Base-by-base conservation (phyloP, 495 filamentous ascomycete species). In the Viridothelium virens region DNA sequence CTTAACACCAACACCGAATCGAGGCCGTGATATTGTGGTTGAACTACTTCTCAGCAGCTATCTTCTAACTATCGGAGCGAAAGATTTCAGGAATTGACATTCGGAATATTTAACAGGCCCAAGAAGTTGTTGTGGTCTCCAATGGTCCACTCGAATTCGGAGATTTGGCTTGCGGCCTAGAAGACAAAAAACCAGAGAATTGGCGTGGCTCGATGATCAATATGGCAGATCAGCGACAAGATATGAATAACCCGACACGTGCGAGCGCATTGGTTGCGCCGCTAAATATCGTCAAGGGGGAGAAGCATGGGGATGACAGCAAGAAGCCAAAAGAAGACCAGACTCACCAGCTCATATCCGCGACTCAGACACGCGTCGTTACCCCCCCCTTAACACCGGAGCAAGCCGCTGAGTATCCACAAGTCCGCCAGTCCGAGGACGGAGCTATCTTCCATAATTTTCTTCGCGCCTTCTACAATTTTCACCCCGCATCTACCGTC, bases 391-490 rank as follows among this genome's bases (percentile, higher is more conserved):
- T 56, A 63, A 74, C 72, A 5, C 74, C 75, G 5, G 65, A 70
- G 59, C 56, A 67, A 61, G 62, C 67, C 3, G 18, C 7, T 2
- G 62, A 66, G 25, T 10, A n/a, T 11, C 18, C 39, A 1, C 39
- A 66, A 38, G 0, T 31, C 6, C 38, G 46, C 37, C 48, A 53
- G 37, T 39, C 39, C 16, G 47, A 50, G 31, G 25, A 61, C 25
- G 63, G 65, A n/a, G 38, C 65, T 2, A 65, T 91, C 65, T 97
- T 97, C 74, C 91, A 96, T 79, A 94, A 92, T 77, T 99, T 95
- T 71, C 82, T 97, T 33, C 89, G 94, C 69, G 95, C 94, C n/a
- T 95, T 94, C 74, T 96, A 95, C 75, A 89, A 91, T 25, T 99
- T 96, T 73, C 87, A 95, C 53, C 91, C 92, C 14, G 84, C 81